Evolutionary conservation across 495 filamentous ascomycete species (phyloP).

Genomic region (Cercophora scortea): DNA sequence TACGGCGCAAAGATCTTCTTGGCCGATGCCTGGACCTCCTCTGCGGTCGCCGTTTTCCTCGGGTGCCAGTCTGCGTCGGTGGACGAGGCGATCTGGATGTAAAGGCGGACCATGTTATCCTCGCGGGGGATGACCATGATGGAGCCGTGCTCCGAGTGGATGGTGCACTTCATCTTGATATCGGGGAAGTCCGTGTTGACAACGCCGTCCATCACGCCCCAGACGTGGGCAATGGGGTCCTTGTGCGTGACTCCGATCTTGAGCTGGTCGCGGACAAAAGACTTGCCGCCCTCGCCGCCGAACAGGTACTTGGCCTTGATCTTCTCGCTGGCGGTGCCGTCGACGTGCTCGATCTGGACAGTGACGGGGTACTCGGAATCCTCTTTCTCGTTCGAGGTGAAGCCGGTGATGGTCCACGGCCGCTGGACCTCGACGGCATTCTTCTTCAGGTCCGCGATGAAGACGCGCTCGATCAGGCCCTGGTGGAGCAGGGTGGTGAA

Average conservation of each 20-base stretch:
- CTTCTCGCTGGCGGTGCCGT: conserved; percentile 54
- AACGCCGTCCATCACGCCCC: conserved; percentile 73
- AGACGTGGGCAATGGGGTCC: conserved; percentile 59
- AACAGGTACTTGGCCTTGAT: conserved; percentile 53
- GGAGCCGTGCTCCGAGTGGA: conserved; percentile 60
- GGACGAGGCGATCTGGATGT: conserved; percentile 66
- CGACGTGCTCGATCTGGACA: conserved; percentile 65
- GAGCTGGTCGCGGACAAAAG: conserved; percentile 50
- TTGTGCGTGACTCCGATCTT: conserved; percentile 57
- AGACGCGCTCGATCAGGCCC: conserved; percentile 64
- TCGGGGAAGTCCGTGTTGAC: conserved; percentile 72
- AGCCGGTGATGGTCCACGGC: conserved; percentile 55
- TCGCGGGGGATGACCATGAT: conserved; percentile 74
- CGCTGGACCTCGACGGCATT: conserved; percentile 50
- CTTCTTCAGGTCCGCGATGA: conserved; percentile 58
- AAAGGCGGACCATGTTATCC: conserved; percentile 64
- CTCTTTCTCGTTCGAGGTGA: conserved; percentile 47
- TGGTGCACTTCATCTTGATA: conserved; percentile 86
- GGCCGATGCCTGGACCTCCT: conserved; percentile 59
- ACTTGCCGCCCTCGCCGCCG: conserved; percentile 52
- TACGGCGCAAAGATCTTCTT: conserved; percentile 62
- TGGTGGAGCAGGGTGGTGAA: conserved; percentile 72
- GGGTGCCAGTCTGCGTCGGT: conserved; percentile 55
- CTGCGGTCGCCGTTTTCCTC: conserved; percentile 53
- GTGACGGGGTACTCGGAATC: conserved; percentile 55